These are phyloP conservation scores for Lecanicillium sp. DNA, from an alignment of 2,329 filamentous ascomycete species.

Conservation along the genomic window DNA sequence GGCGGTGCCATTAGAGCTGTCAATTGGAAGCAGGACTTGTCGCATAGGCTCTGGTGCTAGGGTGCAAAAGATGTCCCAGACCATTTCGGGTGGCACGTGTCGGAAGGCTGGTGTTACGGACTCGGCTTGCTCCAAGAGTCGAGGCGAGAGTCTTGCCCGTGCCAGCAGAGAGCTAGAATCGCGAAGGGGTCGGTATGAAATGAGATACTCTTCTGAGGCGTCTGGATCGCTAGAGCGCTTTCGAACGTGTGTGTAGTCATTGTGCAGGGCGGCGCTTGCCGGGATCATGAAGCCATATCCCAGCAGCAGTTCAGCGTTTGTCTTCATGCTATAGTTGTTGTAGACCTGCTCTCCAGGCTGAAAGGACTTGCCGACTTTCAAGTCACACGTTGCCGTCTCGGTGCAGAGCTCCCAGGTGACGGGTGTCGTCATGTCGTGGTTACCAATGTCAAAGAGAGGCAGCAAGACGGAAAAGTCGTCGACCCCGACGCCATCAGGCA, in stretches of 20 bases:
- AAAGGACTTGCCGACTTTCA: conserved; percentile 35
- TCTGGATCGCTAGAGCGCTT: conserved; percentile 27
- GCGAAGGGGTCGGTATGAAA: conserved; percentile 41
- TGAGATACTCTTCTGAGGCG: conserved; percentile 35
- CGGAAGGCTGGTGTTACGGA: conserved; percentile 31
- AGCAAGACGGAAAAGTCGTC: conserved; percentile 62
- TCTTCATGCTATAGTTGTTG: conserved; percentile 69
- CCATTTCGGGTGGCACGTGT: conserved; percentile 44
- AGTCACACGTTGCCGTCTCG: conserved; percentile 27
- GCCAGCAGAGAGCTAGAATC: conserved; percentile 40
- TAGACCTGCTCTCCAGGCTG: conserved; percentile 46
- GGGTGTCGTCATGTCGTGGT: conserved; percentile 55
- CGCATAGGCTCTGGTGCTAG: conserved; percentile 16
- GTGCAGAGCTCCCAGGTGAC: conserved; percentile 50
- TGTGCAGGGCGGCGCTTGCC: conserved; percentile 39
- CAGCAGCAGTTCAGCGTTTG: conserved; percentile 61
- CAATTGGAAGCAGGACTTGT: background rate
- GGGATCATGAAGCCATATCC: conserved; percentile 55
- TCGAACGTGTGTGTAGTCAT: conserved; percentile 51
- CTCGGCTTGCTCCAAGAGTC: conserved; percentile 15
- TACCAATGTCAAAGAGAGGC: conserved; percentile 63
- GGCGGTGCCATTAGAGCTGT: conserved; percentile 12
- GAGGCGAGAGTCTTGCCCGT: conserved; percentile 27
- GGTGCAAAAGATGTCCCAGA: conserved; percentile 38
- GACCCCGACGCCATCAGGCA: conserved; percentile 23